phyloP scores from a whole-genome alignment of 164 flowering plant genomes.

The Stephania yunnanensis region DNA sequence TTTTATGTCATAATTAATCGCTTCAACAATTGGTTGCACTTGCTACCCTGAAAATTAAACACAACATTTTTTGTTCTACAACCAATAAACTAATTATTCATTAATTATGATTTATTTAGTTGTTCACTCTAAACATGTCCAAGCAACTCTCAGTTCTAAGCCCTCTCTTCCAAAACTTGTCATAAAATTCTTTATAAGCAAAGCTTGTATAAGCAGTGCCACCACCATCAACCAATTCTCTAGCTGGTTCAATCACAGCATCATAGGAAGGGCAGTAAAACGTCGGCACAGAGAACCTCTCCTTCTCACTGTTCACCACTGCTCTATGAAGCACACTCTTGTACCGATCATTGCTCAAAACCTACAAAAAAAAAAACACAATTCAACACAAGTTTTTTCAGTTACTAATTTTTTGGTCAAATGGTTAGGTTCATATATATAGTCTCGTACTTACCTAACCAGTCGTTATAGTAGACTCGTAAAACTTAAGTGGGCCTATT shows the following conservation, averaged over 20 bases:
- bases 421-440: too few relatives aligned
- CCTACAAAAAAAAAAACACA: slow-evolving; percentile 23
- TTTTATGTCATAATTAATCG: too few relatives aligned
- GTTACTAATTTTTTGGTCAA: too few relatives aligned
- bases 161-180: slow-evolving; percentile 43
- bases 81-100: too few relatives aligned
- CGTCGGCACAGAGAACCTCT: slow-evolving; percentile 53
- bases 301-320: slow-evolving; percentile 41
- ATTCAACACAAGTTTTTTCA: too few relatives aligned
- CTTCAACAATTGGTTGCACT: too few relatives aligned
- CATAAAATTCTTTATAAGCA: slow-evolving; percentile 34
- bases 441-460: too few relatives aligned
- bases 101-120: too few relatives aligned
- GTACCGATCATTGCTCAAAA: slow-evolving; percentile 53
- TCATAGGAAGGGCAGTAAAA: slow-evolving; percentile 55
- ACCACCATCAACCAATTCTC: slow-evolving; percentile 18
- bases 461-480: too few relatives aligned
- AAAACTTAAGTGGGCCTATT: too few relatives aligned
- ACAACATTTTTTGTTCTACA: too few relatives aligned
- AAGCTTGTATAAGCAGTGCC: slow-evolving; percentile 35
- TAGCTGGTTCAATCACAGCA: slow-evolving; percentile 42
- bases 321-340: slow-evolving; percentile 64
- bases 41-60: too few relatives aligned
- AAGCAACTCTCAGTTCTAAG: slow-evolving; percentile 30
- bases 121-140: slow-evolving; percentile 28